Base-by-base conservation (phyloP, 2,329 filamentous ascomycete species). In the Onygena corvina region DNA sequence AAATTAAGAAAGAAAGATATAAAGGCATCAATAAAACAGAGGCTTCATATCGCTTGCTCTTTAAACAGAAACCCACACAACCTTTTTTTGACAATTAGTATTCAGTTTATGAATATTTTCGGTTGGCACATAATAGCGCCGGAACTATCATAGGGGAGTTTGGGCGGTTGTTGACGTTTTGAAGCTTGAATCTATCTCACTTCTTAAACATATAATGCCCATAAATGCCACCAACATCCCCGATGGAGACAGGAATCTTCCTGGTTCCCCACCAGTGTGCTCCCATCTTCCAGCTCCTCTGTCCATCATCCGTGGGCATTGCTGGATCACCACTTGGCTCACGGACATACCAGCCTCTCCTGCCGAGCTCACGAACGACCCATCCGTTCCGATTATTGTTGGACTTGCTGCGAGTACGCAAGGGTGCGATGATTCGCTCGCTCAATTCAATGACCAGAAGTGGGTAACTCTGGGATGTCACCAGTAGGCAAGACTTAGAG, bases 181-280 rank as follows among this genome's bases (percentile, higher is more conserved):
- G n/a, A 33, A n/a, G 5, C 5, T 29, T 11, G 20, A 8, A 31
- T 31, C 7, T 31, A 31, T 6, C 16, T 68, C 61, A 71, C 59
- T 71, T 67, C 60, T 76, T 76, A 59, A 77, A 78, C 71, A 77
- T 77, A 58, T 77, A 78, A 60, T 76, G 73, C 34, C 74, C 75
- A 59, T 78, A 78, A 58, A 78, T 71, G 2, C 76, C 76, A 20
- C 75, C 75, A 4, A 78, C 74, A 51, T 79, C 75, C 6, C 73
- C 71, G 30, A 71, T 65, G 11, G 71, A 73, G 53, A 79, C 71
- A 2, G 76, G 75, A 21, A 77, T 65, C 62, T 79, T 92, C 54
- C 84, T 76, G 80, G 88, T 88, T 31, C 86, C 86, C 86, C 86
- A 90, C 69, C 80, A 85, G 58, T 79, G 77, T 45, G 85, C 85